Conservation (phyloP, 352 stramenopile species). For the Thraustochytrium striatum region DNA sequence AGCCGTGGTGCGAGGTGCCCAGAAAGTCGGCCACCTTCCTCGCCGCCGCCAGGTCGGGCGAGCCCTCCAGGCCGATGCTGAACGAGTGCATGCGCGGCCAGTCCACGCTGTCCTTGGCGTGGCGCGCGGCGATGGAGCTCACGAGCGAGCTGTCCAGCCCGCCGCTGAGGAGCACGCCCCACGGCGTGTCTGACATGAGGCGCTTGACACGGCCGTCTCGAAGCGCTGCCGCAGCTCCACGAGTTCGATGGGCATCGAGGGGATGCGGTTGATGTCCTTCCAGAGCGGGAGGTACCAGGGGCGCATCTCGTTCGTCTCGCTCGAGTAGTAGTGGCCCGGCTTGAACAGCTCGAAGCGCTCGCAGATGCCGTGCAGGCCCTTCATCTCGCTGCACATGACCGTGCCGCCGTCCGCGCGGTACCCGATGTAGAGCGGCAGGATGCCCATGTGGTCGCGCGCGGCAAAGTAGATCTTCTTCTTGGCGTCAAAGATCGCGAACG, state of each 20-base stretch:
- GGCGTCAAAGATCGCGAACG: slow-evolving; percentile 94
- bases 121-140: slow-evolving; percentile 87
- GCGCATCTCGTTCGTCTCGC: slow-evolving; percentile 57
- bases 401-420: slow-evolving; percentile 92
- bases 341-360: slow-evolving; percentile 74
- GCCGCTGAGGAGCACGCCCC: slow-evolving; percentile 94
- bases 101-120: slow-evolving; percentile 65
- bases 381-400: slow-evolving; percentile 96
- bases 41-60: slow-evolving; percentile 89
- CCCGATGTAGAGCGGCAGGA: slow-evolving; percentile 96
- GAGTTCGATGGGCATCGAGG: background rate
- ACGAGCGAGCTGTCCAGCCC: slow-evolving; percentile 97
- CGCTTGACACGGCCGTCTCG: slow-evolving; percentile 86
- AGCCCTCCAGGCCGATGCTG: slow-evolving; percentile 91
- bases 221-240: slow-evolving; percentile 78
- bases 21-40: slow-evolving; percentile 91
- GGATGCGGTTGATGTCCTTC: slow-evolving; percentile 62
- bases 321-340: slow-evolving; percentile 74
- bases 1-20: slow-evolving; percentile 95
- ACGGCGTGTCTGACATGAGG: slow-evolving; percentile 99
- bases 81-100: slow-evolving; percentile 91
- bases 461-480: slow-evolving; percentile 87
- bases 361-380: slow-evolving; percentile 78
- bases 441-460: slow-evolving; percentile 94
- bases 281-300: slow-evolving; percentile 92